Percentiles rank a stretch among this genome's conserved stretches.
Evolutionary conservation across 176 grass and related monocot species (phyloP).

Genomic region (Paspalum vaginatum): DNA sequence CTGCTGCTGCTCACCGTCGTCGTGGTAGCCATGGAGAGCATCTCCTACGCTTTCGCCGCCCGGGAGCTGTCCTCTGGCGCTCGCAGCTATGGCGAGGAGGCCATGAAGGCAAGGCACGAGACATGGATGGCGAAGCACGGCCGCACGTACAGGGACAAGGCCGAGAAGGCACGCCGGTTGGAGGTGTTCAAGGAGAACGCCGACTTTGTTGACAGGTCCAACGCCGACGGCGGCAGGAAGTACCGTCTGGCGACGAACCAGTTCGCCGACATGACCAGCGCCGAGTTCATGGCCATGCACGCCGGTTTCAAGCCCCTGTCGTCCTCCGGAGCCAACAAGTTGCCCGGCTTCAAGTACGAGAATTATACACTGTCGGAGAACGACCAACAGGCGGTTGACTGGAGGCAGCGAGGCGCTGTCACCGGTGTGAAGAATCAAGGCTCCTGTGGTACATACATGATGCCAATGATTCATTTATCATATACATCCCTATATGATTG

Average conservation of each 20-base stretch:
- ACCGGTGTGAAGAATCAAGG: slow-evolving; percentile 28
- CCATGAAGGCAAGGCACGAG: slow-evolving; percentile 18
- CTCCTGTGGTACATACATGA: background rate
- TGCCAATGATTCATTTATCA: too few species aligned
- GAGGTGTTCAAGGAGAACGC: slow-evolving; percentile 43
- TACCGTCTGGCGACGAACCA: slow-evolving; percentile 27
- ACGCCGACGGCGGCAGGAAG: background rate
- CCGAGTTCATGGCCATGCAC: slow-evolving; percentile 12
- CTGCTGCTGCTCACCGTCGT: too few species aligned
- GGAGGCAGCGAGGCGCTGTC: slow-evolving; percentile 28
- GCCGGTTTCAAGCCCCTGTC: background rate
- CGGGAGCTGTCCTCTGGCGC: background rate
- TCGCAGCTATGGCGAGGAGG: background rate
- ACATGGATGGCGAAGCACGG: slow-evolving; percentile 46
- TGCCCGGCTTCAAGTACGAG: background rate
- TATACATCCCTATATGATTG: too few species aligned
- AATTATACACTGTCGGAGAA: background rate
- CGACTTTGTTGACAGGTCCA: slow-evolving; percentile 27
- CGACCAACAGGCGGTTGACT: slow-evolving; percentile 12
- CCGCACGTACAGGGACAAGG: slow-evolving; percentile 34
- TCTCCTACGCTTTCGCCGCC: background rate
- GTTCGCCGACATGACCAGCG: slow-evolving; percentile 17
- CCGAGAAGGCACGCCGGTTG: slow-evolving; percentile 43
- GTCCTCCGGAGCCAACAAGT: background rate
- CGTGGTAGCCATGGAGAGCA: background rate